A percentile compares a stretch with the other conserved stretches of the same genome.
phyloP scores from a whole-genome alignment of 106 monocot species.

The Dendrobium officinale region DNA sequence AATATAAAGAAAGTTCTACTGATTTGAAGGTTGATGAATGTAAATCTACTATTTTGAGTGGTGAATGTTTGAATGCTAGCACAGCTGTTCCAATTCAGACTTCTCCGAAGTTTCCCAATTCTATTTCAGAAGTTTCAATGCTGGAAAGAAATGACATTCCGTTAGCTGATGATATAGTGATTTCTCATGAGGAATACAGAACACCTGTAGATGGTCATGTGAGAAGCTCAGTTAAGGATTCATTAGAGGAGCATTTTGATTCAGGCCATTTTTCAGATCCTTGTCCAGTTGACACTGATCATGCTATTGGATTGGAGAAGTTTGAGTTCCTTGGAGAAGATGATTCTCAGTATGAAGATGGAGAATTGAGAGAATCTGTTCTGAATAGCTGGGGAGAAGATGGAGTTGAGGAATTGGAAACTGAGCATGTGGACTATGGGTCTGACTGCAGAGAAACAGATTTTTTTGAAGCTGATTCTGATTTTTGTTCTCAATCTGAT shows the following conservation, averaged over 20 bases:
- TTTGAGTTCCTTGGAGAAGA: constrained; percentile 46
- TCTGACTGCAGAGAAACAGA: constrained; percentile 38
- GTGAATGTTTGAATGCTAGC: constrained; percentile 2
- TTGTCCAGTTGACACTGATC: constrained; percentile 30
- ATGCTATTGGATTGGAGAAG: constrained; percentile 30
- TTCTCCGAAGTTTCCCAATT: not conserved
- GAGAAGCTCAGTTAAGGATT: constrained; percentile 11
- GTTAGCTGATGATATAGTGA: not conserved
- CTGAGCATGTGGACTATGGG: constrained; percentile 58
- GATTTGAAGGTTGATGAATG: constrained; percentile 12
- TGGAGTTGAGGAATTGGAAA: constrained; percentile 35
- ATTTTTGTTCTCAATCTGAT: constrained; percentile 14
- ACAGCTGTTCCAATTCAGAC: not conserved
- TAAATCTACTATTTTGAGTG: not conserved
- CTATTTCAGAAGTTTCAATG: not conserved
- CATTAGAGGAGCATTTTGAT: constrained; percentile 17
- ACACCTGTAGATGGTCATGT: constrained; percentile 10
- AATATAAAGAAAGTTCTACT: constrained; percentile 7
- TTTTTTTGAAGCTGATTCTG: constrained; percentile 21
- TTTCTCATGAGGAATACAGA: constrained; percentile 2
- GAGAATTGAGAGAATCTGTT: constrained; percentile 76
- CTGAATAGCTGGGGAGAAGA: constrained; percentile 42
- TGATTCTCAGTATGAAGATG: constrained; percentile 93
- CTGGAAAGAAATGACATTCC: not conserved
- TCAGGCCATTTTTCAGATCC: constrained; percentile 20